Conservation (phyloP, 2,329 filamentous ascomycete genomes). For the Trichoderma sp. region DNA sequence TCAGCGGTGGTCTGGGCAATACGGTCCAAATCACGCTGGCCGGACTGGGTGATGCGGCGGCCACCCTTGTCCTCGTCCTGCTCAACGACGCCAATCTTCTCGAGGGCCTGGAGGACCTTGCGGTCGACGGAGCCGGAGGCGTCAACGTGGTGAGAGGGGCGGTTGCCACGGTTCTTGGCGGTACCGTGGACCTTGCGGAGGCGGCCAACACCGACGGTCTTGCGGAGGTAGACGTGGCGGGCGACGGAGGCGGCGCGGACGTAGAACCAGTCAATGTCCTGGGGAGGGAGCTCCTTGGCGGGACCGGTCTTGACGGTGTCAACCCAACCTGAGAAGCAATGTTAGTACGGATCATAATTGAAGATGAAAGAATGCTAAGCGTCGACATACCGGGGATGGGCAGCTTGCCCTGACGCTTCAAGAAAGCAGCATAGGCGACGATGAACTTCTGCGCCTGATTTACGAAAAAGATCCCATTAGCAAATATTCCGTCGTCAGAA, state of each 20-base stretch:
- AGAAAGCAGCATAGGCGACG: constrained; percentile 80
- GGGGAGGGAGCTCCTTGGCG: constrained; percentile 95
- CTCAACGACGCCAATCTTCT: constrained; percentile 99
- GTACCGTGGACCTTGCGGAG: constrained; percentile 95
- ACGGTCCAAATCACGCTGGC: constrained; percentile 98
- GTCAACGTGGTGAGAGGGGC: constrained; percentile 92
- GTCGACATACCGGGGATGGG: constrained; percentile 76
- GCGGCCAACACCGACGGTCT: constrained; percentile 98
- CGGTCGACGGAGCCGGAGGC: constrained; percentile 95
- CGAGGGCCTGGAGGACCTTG: constrained; percentile 94
- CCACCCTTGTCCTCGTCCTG: constrained; percentile 98
- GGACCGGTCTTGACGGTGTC: constrained; percentile 98
- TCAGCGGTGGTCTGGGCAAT: constrained; percentile 81
- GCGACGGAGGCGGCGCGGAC: constrained; percentile 91
- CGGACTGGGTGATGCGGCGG: constrained; percentile 95
- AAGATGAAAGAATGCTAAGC: neutral
- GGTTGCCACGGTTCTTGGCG: constrained; percentile 94
- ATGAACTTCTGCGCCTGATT: constrained; percentile 86
- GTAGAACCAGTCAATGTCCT: constrained; percentile 98
- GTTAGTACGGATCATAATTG: neutral
- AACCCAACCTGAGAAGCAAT: constrained; percentile 75
- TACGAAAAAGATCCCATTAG: constrained; percentile 57
- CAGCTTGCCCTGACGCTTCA: constrained; percentile 94
- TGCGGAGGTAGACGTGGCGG: constrained; percentile 98
- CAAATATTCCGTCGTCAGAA: constrained; percentile 73